Conservation (phyloP, 257 asterid species). For the Lantana camara region DNA sequence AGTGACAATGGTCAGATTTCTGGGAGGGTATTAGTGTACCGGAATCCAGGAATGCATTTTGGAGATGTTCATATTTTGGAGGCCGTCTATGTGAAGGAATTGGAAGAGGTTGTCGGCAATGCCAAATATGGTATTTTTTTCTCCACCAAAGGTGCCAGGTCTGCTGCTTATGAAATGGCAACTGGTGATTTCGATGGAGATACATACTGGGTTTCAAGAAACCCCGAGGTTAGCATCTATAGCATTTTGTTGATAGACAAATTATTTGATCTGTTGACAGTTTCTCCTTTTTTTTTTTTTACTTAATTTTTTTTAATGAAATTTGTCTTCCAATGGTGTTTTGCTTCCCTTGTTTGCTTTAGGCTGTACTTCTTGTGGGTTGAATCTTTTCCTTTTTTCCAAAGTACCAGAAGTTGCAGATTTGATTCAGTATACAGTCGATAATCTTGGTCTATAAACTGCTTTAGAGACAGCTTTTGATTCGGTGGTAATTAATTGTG, state of each 20-base stretch:
- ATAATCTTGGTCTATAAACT: background rate
- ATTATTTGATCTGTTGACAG: background rate
- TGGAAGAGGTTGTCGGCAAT: constrained; percentile 74
- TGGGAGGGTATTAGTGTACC: constrained; percentile 77
- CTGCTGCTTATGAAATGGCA: constrained; percentile 86
- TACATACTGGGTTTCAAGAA: constrained; percentile 77
- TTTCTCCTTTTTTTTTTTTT: too few species aligned
- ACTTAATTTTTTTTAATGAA: too few species aligned
- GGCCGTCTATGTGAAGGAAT: constrained; percentile 63
- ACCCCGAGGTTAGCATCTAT: constrained; percentile 65
- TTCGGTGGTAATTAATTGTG: too few species aligned
- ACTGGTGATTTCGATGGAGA: constrained; percentile 96
- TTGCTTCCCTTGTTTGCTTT: background rate
- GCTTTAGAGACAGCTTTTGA: too few species aligned
- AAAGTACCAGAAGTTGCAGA: background rate
- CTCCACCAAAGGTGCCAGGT: constrained; percentile 69
- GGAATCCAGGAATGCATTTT: constrained; percentile 87
- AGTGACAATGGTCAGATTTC: constrained; percentile 80
- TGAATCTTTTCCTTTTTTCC: background rate
- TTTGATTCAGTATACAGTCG: background rate
- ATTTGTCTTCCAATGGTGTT: background rate
- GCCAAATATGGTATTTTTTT: constrained; percentile 85
- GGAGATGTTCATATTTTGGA: constrained; percentile 73
- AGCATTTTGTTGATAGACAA: background rate
- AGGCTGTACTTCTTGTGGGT: background rate